Evolutionary conservation across 192 early-diverging fungal genomes (phyloP).

Genomic region (Backusella psychrophila): DNA sequence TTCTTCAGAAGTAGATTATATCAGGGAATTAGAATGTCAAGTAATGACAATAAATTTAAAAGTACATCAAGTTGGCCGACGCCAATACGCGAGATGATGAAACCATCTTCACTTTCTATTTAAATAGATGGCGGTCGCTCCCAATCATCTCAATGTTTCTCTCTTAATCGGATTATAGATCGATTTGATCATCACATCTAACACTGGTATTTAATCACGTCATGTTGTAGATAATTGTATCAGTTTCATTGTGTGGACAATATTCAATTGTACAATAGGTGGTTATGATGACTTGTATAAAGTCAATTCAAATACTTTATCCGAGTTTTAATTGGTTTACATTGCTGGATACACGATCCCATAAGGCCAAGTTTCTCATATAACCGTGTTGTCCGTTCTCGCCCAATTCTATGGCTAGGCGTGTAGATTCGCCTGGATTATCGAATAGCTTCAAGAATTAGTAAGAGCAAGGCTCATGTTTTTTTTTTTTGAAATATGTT

Average conservation of each 20-base stretch:
- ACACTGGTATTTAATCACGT: not conserved
- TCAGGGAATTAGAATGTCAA: not conserved
- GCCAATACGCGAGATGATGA: not conserved
- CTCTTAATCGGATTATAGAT: not conserved
- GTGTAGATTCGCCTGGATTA: not conserved
- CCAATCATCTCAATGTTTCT: not conserved
- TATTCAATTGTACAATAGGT: not conserved
- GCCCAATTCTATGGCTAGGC: not conserved
- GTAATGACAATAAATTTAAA: not conserved
- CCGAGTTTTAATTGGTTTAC: not conserved
- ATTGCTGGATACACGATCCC: not conserved
- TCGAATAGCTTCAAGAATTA: not conserved
- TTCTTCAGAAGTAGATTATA: too few species aligned
- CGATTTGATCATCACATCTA: not conserved
- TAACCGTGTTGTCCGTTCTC: not conserved
- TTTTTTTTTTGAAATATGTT: not conserved
- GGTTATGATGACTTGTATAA: not conserved
- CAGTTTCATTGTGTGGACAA: not conserved
- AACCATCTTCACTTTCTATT: not conserved
- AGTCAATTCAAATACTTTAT: not conserved
- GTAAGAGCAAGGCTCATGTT: not conserved
- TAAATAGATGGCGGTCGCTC: not conserved
- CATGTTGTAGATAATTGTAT: not conserved
- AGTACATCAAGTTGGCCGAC: not conserved
- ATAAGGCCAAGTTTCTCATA: not conserved